phyloP scores from a whole-genome alignment of 2,329 filamentous ascomycete genomes.

The Phaeosphaeria sp. region DNA sequence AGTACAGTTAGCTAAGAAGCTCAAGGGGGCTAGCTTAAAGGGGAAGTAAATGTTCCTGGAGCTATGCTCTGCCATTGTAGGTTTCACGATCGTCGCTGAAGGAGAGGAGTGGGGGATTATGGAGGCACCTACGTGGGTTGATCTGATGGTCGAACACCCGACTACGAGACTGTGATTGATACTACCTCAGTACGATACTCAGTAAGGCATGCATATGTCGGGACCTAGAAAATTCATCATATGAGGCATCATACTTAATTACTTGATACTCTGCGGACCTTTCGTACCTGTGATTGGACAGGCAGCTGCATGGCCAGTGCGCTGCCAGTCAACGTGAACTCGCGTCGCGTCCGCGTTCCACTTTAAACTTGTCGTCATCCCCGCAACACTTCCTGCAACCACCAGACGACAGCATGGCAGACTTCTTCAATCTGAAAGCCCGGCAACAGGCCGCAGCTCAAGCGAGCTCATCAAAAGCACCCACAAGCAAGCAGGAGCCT shows the following conservation, averaged over 20 bases:
- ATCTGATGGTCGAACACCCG: neutral
- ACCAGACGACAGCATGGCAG: constrained; percentile 68
- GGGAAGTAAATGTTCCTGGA: constrained; percentile 33
- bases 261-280: constrained; percentile 4
- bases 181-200: neutral
- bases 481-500: constrained; percentile 66
- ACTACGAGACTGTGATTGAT: neutral
- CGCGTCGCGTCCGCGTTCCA: constrained; percentile 44
- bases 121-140: neutral
- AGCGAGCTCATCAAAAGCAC: constrained; percentile 71
- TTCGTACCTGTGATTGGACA: constrained; percentile 20
- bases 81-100: constrained; percentile 15
- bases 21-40: constrained; percentile 66
- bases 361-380: constrained; percentile 29
- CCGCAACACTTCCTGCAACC: constrained; percentile 12
- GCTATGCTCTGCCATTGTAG: constrained; percentile 26
- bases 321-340: constrained; percentile 28
- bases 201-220: neutral
- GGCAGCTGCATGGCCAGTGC: constrained; percentile 21
- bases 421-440: constrained; percentile 95
- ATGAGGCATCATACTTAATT: neutral
- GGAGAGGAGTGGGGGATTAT: constrained; percentile 3
- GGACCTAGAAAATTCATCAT: constrained; percentile 9
- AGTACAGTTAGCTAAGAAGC: constrained; percentile 69
- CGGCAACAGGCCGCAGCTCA: constrained; percentile 75